Percentiles rank a stretch among this genome's conserved stretches.
These are phyloP conservation scores for Camelina neglecta DNA, from an alignment of 345 rosid species.

Conservation along the genomic window DNA sequence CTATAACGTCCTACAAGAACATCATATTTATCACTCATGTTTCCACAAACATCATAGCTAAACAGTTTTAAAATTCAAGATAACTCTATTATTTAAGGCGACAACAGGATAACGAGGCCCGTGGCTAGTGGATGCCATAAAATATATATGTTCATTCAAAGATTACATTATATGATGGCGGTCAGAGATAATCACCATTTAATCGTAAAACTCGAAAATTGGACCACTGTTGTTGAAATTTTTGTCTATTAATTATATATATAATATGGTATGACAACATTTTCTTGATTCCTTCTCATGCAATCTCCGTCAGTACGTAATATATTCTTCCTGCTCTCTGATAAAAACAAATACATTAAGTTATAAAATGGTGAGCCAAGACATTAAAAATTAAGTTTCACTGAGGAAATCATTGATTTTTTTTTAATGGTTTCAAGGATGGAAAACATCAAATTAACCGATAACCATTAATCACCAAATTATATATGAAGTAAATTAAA, in stretches of 20 bases:
- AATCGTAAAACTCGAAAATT: background rate
- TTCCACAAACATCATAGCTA: background rate
- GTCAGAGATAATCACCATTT: slow-evolving; percentile 7
- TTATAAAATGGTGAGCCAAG: background rate
- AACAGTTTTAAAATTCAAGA: background rate
- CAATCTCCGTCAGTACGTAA: slow-evolving; percentile 27
- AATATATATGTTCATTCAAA: slow-evolving; percentile 7
- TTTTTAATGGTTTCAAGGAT: background rate
- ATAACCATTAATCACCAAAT: background rate
- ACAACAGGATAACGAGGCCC: background rate
- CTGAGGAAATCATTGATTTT: background rate
- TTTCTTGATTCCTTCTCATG: slow-evolving; percentile 14
- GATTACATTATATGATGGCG: background rate
- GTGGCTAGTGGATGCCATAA: background rate
- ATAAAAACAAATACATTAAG: background rate
- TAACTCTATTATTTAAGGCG: background rate
- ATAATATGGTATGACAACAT: slow-evolving; percentile 9
- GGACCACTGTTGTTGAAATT: slow-evolving; percentile 29
- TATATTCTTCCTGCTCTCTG: slow-evolving; percentile 22
- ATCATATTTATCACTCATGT: background rate
- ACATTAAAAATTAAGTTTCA: background rate
- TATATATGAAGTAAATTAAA: background rate
- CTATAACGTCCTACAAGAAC: background rate
- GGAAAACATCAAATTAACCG: background rate
- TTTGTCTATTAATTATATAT: background rate